These are phyloP conservation scores for Phialocephala subalpina DNA, from an alignment of 2,329 filamentous ascomycete species.

Conservation along the genomic window DNA sequence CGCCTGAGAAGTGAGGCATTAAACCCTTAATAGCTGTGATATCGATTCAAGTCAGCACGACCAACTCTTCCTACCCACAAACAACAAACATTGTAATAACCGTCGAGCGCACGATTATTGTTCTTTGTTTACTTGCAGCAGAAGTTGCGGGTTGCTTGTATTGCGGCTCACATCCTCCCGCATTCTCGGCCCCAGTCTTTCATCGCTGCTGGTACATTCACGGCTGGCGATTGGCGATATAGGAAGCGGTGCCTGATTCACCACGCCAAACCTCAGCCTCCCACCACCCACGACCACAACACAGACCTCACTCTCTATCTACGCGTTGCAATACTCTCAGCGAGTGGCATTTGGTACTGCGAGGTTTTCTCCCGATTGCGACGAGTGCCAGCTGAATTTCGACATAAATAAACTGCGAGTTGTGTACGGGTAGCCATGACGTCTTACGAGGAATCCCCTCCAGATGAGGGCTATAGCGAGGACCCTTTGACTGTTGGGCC, in stretches of 20 bases:
- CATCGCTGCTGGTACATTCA: constrained; percentile 1
- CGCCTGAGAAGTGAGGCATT: not conserved
- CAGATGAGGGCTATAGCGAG: constrained; percentile 47
- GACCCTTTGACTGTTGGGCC: constrained; percentile 40
- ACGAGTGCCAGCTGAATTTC: not conserved
- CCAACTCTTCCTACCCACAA: not conserved
- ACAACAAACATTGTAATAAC: constrained; percentile 1
- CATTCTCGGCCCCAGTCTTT: not conserved
- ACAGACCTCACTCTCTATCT: constrained; percentile 3
- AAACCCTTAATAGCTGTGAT: constrained; percentile 11
- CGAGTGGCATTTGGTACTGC: not conserved
- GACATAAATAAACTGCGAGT: not conserved
- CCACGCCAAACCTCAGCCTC: constrained; percentile 15
- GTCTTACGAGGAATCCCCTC: constrained; percentile 39
- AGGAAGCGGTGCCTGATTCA: constrained; percentile 14
- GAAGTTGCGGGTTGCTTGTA: not conserved
- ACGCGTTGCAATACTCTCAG: not conserved
- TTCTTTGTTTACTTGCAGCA: not conserved
- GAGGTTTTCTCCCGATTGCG: not conserved
- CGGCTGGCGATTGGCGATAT: constrained; percentile 1
- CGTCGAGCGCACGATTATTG: not conserved
- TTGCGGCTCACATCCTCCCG: not conserved
- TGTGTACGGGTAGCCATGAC: constrained; percentile 27
- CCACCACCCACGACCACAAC: not conserved
- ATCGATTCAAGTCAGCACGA: not conserved